Conservation (phyloP, 2,329 filamentous ascomycete species). For the Immersiporthe knoxdaviesiana region DNA sequence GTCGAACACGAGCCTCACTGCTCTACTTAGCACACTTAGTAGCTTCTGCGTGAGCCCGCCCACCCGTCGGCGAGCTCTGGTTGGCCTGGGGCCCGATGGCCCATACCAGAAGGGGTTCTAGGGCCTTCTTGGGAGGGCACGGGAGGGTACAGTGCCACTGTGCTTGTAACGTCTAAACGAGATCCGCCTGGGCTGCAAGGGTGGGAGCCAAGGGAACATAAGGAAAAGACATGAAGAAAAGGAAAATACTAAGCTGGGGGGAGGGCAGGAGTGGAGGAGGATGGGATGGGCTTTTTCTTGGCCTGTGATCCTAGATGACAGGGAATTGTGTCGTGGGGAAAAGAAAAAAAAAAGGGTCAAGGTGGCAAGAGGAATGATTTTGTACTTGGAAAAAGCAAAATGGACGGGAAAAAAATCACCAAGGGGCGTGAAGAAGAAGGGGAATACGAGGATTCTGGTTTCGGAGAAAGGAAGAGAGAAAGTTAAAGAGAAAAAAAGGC, state of each 20-base stretch:
- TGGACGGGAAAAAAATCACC: not conserved
- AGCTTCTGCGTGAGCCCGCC: not conserved
- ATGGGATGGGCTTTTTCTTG: not conserved
- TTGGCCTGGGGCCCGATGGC: not conserved
- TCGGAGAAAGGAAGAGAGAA: not conserved
- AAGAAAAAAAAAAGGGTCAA: not conserved
- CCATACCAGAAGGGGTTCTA: not conserved
- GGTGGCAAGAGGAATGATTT: not conserved
- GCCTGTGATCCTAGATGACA: not conserved
- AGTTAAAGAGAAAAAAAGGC: not conserved
- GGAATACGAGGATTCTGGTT: not conserved
- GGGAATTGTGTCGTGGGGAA: not conserved
- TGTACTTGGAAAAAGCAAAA: too few species aligned
- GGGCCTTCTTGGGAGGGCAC: not conserved
- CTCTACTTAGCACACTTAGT: too few species aligned
- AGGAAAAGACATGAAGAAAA: too few species aligned
- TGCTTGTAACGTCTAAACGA: constrained; percentile 9
- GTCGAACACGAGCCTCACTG: constrained; percentile 3
- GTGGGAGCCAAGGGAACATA: not conserved
- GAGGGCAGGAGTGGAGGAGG: not conserved
- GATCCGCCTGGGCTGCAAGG: not conserved
- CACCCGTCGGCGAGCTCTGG: not conserved
- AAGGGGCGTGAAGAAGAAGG: not conserved
- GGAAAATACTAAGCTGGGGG: not conserved
- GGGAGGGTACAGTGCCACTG: not conserved